Evolutionary conservation across 177 flowering plant species (phyloP), one percentile per base, ranked within the genome.

Genomic region (Vitis hybrid): DNA sequence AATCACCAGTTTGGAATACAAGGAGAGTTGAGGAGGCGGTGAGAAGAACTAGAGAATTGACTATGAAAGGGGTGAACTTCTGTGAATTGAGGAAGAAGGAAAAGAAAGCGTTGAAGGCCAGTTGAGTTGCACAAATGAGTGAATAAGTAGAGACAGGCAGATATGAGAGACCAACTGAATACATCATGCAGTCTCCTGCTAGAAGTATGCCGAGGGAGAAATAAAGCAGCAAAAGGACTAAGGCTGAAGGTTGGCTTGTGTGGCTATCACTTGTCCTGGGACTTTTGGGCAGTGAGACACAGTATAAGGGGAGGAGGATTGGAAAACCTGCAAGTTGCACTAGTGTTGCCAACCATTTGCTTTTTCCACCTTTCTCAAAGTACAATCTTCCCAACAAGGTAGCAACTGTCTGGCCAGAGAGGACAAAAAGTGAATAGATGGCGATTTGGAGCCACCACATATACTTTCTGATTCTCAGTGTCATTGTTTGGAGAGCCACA

Each of bases 281-380:
- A 5, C 13, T 68, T 51, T 48, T 64, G 14, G 50, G 18, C 17
- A 30, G 48, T 3, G 67, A 51, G 21, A 75, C 26, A 69, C 32
- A 72, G 45, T 68, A 66, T 57, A 69, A 65, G 1, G 86, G 88
- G n/a, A 85, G 17, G 18, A 85, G 75, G 39, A 79, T 55, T 0
- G 88, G 88, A 62, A 81, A 81, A 50, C 83, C 86, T 0, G 57
- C 77, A 3, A 66, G 49, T 52, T 81, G 81, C 3, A 72, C 65
- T 1, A 81, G 63, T 2, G 84, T 64, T 30, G 69, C 80, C 73
- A 84, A 11, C 89, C 89, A 86, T 71, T 71, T 82, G 77, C 87
- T 82, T 1, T 78, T 72, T 18, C 89, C 89, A 18, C 88, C 88
- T 74, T 84, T 76, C 57, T 68, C 75, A 13, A 15, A 85, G 73